Conservation (phyloP, 352 stramenopile species). For the Pilasporangium apinafurcum region DNA sequence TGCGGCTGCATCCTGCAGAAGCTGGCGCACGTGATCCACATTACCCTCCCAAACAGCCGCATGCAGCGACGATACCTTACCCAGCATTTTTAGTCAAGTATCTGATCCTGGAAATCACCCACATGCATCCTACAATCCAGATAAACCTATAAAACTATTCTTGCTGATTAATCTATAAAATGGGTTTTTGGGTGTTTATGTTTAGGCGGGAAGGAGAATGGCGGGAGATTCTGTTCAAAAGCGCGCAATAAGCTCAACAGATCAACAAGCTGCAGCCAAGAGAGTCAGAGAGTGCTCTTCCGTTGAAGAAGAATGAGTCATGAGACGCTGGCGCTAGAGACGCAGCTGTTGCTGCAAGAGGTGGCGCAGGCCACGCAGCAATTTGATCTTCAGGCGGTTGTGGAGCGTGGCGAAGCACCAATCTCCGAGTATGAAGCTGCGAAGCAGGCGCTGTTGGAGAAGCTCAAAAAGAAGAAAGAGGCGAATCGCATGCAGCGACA, state of each 20-base stretch:
- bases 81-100: too few relatives aligned
- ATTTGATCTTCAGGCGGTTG: conserved; percentile 16
- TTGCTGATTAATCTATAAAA: too few relatives aligned
- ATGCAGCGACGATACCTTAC: conserved; percentile 31
- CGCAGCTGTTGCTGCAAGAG: conserved; percentile 74
- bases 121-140: too few relatives aligned
- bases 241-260: not conserved
- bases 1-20: conserved; percentile 20
- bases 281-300: not conserved
- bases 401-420: conserved; percentile 13
- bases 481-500: conserved; percentile 34
- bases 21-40: conserved; percentile 14
- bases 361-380: conserved; percentile 48
- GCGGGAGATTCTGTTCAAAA: not conserved
- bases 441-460: conserved; percentile 50
- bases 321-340: conserved; percentile 66
- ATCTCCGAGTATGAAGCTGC: conserved; percentile 47
- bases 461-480: conserved; percentile 63
- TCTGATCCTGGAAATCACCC: too few relatives aligned
- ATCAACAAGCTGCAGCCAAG: not conserved
- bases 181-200: not conserved
- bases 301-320: conserved; percentile 16
- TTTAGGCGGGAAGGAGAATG: too few relatives aligned
- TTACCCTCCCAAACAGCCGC: conserved; percentile 71
- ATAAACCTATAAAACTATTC: not conserved